Percentiles rank a stretch among this genome's conserved stretches.
phyloP scores from a whole-genome alignment of 106 monocot species.

The Acanthochlamys bracteata region DNA sequence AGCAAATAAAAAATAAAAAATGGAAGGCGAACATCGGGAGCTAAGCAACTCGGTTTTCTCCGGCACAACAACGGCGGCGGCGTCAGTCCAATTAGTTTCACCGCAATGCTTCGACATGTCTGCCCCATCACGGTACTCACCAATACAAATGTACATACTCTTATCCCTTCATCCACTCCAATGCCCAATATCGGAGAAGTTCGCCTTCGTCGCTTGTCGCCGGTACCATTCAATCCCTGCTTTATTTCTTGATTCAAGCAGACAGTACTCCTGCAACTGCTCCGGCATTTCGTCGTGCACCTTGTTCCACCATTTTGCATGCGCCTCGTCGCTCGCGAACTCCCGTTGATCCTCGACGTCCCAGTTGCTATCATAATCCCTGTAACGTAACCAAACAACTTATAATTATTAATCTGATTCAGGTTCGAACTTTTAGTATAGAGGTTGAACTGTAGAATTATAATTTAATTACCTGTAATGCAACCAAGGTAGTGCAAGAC shows the following conservation, averaged over 20 bases:
- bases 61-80: background rate
- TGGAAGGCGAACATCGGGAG: background rate
- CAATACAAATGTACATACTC: slow-evolving; percentile 43
- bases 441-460: slow-evolving; percentile 8
- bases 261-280: slow-evolving; percentile 42
- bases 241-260: slow-evolving; percentile 53
- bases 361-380: slow-evolving; percentile 81
- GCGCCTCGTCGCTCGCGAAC: slow-evolving; percentile 74
- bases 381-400: slow-evolving; percentile 5
- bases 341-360: slow-evolving; percentile 41
- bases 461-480: slow-evolving; percentile 74
- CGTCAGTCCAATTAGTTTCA: slow-evolving; percentile 25
- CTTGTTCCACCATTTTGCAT: slow-evolving; percentile 64
- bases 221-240: slow-evolving; percentile 69
- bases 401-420: too few relatives aligned
- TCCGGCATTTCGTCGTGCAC: slow-evolving; percentile 75
- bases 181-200: slow-evolving; percentile 57
- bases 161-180: slow-evolving; percentile 47
- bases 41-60: background rate
- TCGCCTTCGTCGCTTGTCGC: slow-evolving; percentile 62
- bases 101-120: slow-evolving; percentile 81
- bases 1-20: background rate
- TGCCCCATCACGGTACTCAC: slow-evolving; percentile 60
- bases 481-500: slow-evolving; percentile 80
- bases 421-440: too few relatives aligned